Base-by-base conservation (phyloP, 768 basidiomycete species). In the Coprinellus micaceus region DNA sequence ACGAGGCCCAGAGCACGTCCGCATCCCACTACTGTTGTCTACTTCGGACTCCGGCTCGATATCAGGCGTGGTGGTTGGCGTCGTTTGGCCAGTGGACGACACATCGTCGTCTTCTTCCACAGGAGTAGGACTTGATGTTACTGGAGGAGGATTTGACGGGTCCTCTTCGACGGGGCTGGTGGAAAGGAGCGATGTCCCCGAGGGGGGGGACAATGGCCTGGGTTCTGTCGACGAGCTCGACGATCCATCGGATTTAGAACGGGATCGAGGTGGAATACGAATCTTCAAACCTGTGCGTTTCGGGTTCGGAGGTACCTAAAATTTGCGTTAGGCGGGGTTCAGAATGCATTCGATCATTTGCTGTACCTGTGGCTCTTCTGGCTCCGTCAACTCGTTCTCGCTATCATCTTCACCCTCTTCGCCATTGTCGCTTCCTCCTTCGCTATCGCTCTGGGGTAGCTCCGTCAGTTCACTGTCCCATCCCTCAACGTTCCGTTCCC, bases 401-500 rank as follows among this genome's bases (percentile, higher is more conserved):
- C 33, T 41, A 41, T 22, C 50, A 29, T 25, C 11, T 13, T 55
- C 36, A 19, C 45, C 37, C 28, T 6, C 10, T 26, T 17, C 24
- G 45, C 40, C 45, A 28, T n/a, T 54, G n/a, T n/a, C n/a, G 28
- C 57, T 60, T 12, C 39, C 44, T 36, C 66, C 66, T 6, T 56
- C 54, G 12, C 65, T 64, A 9, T 56, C 54, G 12, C 65, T 64
- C 7, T 69, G 66, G 11, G 63, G 65, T 2, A 74, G 56, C 4
- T 72, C 70, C 3, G 67, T 68, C 24, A 73, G 63, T 29, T 73
- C 72, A 41, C 71, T 73, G 54, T 71, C 69, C 70, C 70, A 70
- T 21, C 66, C 71, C 29, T 54, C 26, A 9, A 67, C 37, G 28
- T 40, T 30, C 11, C 41, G 13, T 36, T 30, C 39, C 10, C 22